Conservation (phyloP, 1,284 basidiomycete genomes). For the Sanghuangporus baumii region DNA sequence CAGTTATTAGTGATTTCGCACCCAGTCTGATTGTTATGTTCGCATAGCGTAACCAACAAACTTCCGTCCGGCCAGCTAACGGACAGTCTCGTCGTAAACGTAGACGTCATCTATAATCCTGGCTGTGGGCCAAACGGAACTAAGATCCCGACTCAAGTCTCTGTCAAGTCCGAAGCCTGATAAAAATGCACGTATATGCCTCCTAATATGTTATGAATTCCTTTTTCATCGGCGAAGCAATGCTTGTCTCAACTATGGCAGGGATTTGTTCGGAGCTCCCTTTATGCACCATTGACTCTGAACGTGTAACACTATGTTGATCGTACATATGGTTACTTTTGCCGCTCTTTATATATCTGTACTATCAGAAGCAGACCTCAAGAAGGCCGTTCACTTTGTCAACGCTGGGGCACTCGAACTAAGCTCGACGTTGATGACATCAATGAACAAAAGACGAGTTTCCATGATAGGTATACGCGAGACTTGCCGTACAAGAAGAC, state of each 20-base stretch:
- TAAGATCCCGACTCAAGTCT: not conserved
- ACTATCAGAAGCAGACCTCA: no score
- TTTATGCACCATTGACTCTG: not conserved
- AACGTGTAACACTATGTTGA: no score
- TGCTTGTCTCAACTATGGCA: not conserved
- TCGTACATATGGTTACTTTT: no score
- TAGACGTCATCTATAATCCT: not conserved
- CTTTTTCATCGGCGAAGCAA: not conserved
- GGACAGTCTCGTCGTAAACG: slow-evolving; percentile 3
- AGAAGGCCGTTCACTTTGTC: no score
- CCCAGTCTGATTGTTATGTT: not conserved
- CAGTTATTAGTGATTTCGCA: not conserved
- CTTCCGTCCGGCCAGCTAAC: not conserved
- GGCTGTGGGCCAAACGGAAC: not conserved
- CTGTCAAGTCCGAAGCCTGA: not conserved
- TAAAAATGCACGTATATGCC: not conserved
- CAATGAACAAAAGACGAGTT: no score
- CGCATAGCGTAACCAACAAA: not conserved
- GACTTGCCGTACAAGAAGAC: not conserved
- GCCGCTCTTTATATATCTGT: no score
- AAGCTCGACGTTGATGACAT: no score
- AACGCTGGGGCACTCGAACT: no score
- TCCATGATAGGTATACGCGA: no score
- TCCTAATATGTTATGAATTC: not conserved
- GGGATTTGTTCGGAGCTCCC: not conserved